Evolutionary conservation across 1,284 basidiomycete genomes (phyloP), one percentile per base, ranked within the genome.

Genomic region (Ustilago crameri): DNA sequence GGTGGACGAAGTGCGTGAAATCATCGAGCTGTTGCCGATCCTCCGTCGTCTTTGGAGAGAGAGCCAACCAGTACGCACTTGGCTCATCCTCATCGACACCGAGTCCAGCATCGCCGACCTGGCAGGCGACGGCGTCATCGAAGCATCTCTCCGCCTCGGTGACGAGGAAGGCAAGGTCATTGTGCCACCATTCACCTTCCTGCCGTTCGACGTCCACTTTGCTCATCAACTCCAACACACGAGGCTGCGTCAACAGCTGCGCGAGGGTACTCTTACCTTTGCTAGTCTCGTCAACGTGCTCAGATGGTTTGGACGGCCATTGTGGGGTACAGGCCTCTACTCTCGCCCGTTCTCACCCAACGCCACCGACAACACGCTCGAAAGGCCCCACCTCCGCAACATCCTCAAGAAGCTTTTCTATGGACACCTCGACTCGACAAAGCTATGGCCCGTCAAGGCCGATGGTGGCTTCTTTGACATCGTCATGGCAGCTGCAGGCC

Each of bases 201-300:
- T 51, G 26, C 50, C 50, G 4, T 52, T 44, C 30, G 51, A 52
- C 17, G 51, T 52, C 14, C 32, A 26, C 32, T 45, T 52, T 34
- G 32, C 32, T 9, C 32, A 34, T 23, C 32, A 17, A 9, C 32
- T 23, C 10, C 15, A 37, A 24, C 7, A n/a, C 10, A n/a, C 3
- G 22, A 9, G n/a, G 3, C 22, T 49, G 20, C 20, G 9, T 8
- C 18, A 22, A 26, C 34, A 23, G 34, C 32, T 49, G 15, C 20
- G 10, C 3, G 34, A 7, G 22, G 47, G 47, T 22, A 49, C 7
- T 23, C 47, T 49, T 20, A 49, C 32, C 2, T 38, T 37, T 24
- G 5, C 34, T 10, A 10, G 38, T 14, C 32, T 49, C 20, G 3
- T 37, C 34, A 23, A 38, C 35, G 3, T 37, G 12, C 35, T 49